A percentile compares a stretch with the other conserved stretches of the same genome.
phyloP scores from a whole-genome alignment of 306 rosid genomes.

The Trifolium dubium region DNA sequence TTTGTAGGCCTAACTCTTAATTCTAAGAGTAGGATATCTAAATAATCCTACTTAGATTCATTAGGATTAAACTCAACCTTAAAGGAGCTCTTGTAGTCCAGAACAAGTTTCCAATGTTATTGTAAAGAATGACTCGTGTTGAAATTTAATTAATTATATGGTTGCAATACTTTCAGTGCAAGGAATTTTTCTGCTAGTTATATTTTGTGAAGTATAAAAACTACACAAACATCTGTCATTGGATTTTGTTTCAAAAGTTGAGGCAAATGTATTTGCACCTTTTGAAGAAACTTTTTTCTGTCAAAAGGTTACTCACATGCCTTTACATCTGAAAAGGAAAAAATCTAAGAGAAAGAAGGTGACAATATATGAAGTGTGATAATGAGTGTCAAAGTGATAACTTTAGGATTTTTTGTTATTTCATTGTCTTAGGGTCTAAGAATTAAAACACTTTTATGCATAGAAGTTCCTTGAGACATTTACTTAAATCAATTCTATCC shows the following conservation, averaged over 20 bases:
- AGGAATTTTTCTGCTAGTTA: not conserved
- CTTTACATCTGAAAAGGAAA: not conserved
- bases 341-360: not conserved
- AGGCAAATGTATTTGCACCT: not conserved
- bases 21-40: not conserved
- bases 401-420: not conserved
- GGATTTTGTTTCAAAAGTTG: not conserved
- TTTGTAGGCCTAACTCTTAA: too few species aligned
- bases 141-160: not conserved
- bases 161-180: not conserved
- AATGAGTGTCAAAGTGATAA: not conserved
- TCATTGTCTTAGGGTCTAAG: not conserved
- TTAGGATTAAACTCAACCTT: not conserved
- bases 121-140: not conserved
- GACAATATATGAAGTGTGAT: not conserved
- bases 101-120: not conserved
- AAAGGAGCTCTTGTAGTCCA: not conserved
- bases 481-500: not conserved
- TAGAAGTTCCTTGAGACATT: conserved; percentile 1
- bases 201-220: not conserved
- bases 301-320: not conserved
- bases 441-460: conserved; percentile 10
- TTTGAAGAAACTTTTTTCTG: not conserved
- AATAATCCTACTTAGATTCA: not conserved
- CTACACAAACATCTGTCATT: not conserved